phyloP scores from a whole-genome alignment of 345 rosid species.

The Eutrema yunnanense region DNA sequence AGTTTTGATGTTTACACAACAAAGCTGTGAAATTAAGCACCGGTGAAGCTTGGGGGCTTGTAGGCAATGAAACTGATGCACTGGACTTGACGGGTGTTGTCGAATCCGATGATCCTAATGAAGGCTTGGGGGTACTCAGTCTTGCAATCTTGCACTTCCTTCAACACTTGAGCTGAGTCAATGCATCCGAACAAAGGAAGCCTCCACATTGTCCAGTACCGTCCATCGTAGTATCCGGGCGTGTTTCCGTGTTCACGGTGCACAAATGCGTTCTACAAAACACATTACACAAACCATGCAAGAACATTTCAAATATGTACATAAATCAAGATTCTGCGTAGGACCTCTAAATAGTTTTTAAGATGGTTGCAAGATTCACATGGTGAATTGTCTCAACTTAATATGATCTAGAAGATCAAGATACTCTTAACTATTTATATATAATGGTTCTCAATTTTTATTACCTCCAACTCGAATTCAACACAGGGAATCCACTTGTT shows the following conservation, averaged over 20 bases:
- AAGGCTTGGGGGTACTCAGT: conserved; percentile 33
- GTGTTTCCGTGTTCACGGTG: conserved; percentile 34
- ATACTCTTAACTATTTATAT: background rate
- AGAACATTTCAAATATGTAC: background rate
- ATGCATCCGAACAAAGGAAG: conserved; percentile 51
- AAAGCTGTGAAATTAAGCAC: conserved; percentile 9
- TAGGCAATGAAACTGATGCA: conserved; percentile 39
- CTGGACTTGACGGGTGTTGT: conserved; percentile 41
- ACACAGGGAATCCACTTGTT: conserved; percentile 58
- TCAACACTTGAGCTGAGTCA: conserved; percentile 39
- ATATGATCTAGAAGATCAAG: background rate
- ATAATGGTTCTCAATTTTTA: background rate
- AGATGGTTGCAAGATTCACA: background rate
- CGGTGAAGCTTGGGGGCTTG: conserved; percentile 33
- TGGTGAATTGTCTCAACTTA: background rate
- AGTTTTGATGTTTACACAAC: conserved; percentile 23
- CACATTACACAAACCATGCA: background rate
- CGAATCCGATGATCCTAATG: conserved; percentile 47
- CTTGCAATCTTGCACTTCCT: conserved; percentile 40
- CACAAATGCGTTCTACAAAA: conserved; percentile 33
- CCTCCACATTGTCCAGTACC: conserved; percentile 58
- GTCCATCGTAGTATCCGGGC: conserved; percentile 39
- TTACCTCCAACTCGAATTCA: conserved; percentile 54
- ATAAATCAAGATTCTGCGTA: background rate
- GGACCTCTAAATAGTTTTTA: background rate